Conservation (phyloP, 2,329 filamentous ascomycete species). For the Immersiporthe knoxdaviesiana region DNA sequence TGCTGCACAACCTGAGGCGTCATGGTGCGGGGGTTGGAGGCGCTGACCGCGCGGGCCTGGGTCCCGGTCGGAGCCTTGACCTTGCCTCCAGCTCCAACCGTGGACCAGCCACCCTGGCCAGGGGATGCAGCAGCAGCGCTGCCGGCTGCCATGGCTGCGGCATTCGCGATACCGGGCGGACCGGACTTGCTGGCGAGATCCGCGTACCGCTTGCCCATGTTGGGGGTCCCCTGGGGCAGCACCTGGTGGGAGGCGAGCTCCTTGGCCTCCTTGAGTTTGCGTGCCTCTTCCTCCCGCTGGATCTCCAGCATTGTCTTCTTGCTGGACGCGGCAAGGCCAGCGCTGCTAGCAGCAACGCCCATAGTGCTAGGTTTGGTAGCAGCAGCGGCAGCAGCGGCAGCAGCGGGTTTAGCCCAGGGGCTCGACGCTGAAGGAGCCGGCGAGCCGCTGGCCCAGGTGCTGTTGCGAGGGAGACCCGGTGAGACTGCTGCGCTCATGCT, state of each 20-base stretch:
- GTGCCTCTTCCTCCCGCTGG: conserved; percentile 90
- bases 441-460: conserved; percentile 85
- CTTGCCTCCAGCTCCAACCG: conserved; percentile 92
- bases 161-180: conserved; percentile 38
- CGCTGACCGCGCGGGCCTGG: conserved; percentile 49
- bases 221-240: conserved; percentile 49
- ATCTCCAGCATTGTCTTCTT: conserved; percentile 97
- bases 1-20: conserved; percentile 17
- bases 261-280: conserved; percentile 73
- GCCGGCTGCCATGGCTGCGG: conserved; percentile 42
- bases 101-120: conserved; percentile 76
- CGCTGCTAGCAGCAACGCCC: conserved; percentile 29
- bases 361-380: conserved; percentile 44
- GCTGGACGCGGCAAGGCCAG: conserved; percentile 38
- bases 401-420: conserved; percentile 68
- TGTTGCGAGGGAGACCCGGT: conserved; percentile 83
- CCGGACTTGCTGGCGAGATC: conserved; percentile 82
- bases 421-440: conserved; percentile 61
- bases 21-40: conserved; percentile 35
- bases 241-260: conserved; percentile 52
- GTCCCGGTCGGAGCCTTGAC: conserved; percentile 73
- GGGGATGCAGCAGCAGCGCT: conserved; percentile 27
- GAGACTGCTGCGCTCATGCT: conserved; percentile 59
- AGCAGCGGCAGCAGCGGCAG: too few relatives aligned
- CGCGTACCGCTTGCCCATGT: conserved; percentile 83